Percentiles rank a stretch among this genome's conserved stretches.
Conservation (phyloP, 306 rosid species). For the Prunus salicina region DNA sequence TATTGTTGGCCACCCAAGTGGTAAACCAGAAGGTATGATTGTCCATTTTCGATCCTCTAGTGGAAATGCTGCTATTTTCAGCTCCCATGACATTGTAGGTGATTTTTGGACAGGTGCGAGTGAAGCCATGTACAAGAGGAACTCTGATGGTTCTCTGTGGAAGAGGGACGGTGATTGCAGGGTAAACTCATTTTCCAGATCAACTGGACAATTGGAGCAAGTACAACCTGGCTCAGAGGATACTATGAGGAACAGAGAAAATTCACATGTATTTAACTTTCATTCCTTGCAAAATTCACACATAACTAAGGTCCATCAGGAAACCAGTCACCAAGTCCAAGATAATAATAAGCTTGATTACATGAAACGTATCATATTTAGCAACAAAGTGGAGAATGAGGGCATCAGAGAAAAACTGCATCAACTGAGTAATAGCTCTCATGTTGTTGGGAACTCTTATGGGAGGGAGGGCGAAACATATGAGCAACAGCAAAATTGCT, state of each 20-base stretch:
- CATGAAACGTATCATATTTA: conserved; percentile 19
- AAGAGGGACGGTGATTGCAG: conserved; percentile 23
- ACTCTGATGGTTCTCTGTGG: conserved; percentile 28
- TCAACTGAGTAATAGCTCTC: conserved; percentile 32
- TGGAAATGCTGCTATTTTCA: conserved; percentile 3
- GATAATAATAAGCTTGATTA: conserved; percentile 37
- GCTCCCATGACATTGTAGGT: conserved; percentile 9
- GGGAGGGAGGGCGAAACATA: conserved; percentile 30
- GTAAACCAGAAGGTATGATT: conserved; percentile 40
- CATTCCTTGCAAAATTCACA: conserved; percentile 21
- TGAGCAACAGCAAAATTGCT: conserved; percentile 40
- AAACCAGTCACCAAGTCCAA: conserved; percentile 25
- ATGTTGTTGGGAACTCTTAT: conserved; percentile 29
- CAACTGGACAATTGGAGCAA: conserved; percentile 31
- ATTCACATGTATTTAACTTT: conserved; percentile 19
- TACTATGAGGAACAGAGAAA: conserved; percentile 21
- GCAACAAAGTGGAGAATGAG: conserved; percentile 30
- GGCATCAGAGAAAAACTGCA: conserved; percentile 18
- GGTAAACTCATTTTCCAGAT: conserved; percentile 29
- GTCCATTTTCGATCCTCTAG: background rate
- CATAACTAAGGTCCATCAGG: conserved; percentile 20
- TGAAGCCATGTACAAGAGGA: conserved; percentile 32
- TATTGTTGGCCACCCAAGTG: conserved; percentile 23
- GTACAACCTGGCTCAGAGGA: conserved; percentile 9
- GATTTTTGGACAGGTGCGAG: conserved; percentile 39